These are phyloP conservation scores for Cephalotrichum gorgonifer DNA, from an alignment of 2,329 filamentous ascomycete species.

Conservation along the genomic window DNA sequence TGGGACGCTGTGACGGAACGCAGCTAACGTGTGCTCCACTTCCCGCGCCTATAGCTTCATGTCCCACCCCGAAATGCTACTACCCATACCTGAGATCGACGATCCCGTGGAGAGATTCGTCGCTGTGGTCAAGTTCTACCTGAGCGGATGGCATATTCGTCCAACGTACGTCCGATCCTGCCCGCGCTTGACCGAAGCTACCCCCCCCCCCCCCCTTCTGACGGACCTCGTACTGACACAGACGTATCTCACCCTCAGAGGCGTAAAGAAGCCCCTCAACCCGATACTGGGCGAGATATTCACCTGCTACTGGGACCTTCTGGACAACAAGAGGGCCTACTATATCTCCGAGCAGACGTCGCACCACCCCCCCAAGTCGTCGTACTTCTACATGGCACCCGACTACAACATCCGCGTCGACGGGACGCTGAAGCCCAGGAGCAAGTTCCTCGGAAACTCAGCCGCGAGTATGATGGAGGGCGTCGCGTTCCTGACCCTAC, in stretches of 20 bases:
- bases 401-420: constrained; percentile 92
- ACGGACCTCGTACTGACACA: background rate
- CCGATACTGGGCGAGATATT: constrained; percentile 92
- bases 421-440: constrained; percentile 86
- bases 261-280: constrained; percentile 96
- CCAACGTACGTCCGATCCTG: constrained; percentile 60
- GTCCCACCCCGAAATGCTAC: constrained; percentile 93
- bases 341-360: constrained; percentile 98
- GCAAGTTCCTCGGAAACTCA: constrained; percentile 92
- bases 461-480: constrained; percentile 98
- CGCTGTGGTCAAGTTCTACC: constrained; percentile 93
- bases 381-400: constrained; percentile 97
- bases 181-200: background rate
- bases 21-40: background rate
- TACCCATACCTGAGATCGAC: constrained; percentile 77
- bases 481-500: constrained; percentile 71
- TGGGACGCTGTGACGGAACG: background rate
- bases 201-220: background rate
- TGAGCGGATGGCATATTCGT: constrained; percentile 98
- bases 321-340: constrained; percentile 75
- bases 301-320: constrained; percentile 90
- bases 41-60: constrained; percentile 62
- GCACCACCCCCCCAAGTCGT: constrained; percentile 95
- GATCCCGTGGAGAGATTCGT: constrained; percentile 86
- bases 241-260: constrained; percentile 39